Evolutionary conservation across 208 protist genomes (phyloP), one percentile per base, ranked within the genome.

Genomic region (Angomonas ambiguus): DNA sequence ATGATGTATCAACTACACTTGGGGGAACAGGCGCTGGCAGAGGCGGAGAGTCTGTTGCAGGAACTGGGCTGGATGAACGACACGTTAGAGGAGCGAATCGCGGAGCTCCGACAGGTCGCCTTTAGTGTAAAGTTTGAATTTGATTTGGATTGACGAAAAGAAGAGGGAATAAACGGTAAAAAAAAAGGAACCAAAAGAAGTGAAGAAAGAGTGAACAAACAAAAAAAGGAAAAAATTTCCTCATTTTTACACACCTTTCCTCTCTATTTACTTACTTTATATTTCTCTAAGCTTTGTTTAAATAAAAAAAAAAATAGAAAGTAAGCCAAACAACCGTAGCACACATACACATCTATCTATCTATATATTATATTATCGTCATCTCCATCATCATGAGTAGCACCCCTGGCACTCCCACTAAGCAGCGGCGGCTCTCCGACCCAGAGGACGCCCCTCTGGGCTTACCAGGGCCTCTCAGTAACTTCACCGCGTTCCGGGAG

Each of bases 1-100:
- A 93, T 93, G 87, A 96, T 96, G 91, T 68, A 82, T 24, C 85
- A 95, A 63, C 76, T 95, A 16, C 90, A 92, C 51, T 62, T 92
- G 2, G 90, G 87, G 1, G 87, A 90, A 79, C 32, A 76, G 34
- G 91, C 91, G 85, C 61, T 96, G 30, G 72, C 60, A 27, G 91
- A 96, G 53, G 80, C 81, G 35, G 86, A 91, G 62, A 38, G 32
- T 41, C 72, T 93, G 71, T 64, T 96, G 45, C 30, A 49, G 4
- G 74, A 89, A 61, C 76, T 92, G 38, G 83, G 74, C 24, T 94
- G 85, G 86, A 82, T 88, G 79, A 93, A 86, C 63, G 80, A 80
- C 2, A 65, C 72, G n/a, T 64, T 96, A 11, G 65, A 35, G 13
- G 42, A 65, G 24, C 72, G 82, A 62, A 88, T 96, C 49, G 70